Evolutionary conservation across 2,329 filamentous ascomycete genomes (phyloP).

Genomic region (Alternaria longipes): DNA sequence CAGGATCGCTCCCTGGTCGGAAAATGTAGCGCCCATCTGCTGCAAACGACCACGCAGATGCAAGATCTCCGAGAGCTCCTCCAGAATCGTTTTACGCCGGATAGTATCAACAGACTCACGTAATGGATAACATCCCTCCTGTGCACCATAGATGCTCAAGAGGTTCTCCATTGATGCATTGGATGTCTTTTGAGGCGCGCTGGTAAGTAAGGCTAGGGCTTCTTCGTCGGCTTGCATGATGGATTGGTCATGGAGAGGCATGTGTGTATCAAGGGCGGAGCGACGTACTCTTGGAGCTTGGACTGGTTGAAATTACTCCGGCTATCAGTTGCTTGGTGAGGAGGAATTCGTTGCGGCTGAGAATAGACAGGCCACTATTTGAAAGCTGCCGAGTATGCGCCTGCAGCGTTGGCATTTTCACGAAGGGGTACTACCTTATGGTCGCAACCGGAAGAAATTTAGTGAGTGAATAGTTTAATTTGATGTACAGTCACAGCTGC

Average conservation of each 20-base stretch:
- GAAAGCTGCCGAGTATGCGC: neutral
- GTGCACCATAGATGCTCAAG: neutral
- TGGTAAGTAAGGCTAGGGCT: neutral
- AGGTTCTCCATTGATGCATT: neutral
- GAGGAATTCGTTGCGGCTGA: neutral
- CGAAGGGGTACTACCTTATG: neutral
- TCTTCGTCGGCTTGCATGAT: slow-evolving; percentile 1
- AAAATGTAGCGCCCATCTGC: slow-evolving; percentile 17
- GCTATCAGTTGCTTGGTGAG: neutral
- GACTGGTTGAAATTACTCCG: neutral
- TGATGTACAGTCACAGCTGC: neutral
- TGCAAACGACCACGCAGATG: slow-evolving; percentile 15
- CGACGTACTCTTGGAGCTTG: neutral
- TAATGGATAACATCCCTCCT: neutral
- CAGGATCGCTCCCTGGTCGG: slow-evolving; percentile 11
- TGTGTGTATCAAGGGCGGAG: neutral
- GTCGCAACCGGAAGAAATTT: neutral
- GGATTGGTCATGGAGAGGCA: neutral
- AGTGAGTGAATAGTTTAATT: neutral
- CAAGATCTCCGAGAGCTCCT: neutral
- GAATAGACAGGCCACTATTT: neutral
- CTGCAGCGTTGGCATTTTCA: neutral
- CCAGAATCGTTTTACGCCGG: neutral
- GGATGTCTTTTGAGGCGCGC: neutral
- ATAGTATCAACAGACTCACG: neutral